phyloP scores from a whole-genome alignment of 257 asterid genomes.

The Nicotiana tabacum region DNA sequence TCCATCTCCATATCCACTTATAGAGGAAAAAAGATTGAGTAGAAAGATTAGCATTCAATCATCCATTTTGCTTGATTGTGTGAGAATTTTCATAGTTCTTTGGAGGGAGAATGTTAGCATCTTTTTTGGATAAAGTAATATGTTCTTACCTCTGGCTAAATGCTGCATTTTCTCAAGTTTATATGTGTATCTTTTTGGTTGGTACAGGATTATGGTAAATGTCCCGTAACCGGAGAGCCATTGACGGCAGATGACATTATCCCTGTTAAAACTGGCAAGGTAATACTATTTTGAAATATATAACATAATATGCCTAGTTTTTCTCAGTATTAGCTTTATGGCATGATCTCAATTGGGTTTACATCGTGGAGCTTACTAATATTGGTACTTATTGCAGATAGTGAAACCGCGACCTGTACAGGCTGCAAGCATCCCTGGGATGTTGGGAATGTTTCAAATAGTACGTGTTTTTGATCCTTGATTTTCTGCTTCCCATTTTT shows the following conservation, averaged over 20 bases:
- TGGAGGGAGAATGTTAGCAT: conserved; percentile 9
- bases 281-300: conserved; percentile 14
- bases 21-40: background rate
- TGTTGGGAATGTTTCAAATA: conserved; percentile 96
- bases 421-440: conserved; percentile 99
- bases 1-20: background rate
- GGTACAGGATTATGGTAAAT: conserved; percentile 84
- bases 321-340: background rate
- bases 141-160: background rate
- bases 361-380: background rate
- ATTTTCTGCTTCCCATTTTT: conserved; percentile 4
- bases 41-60: background rate
- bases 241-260: conserved; percentile 74
- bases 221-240: conserved; percentile 94
- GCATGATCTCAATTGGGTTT: background rate
- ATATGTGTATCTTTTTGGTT: background rate
- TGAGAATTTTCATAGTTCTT: background rate
- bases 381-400: conserved; percentile 42
- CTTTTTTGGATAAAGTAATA: background rate
- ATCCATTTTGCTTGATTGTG: background rate
- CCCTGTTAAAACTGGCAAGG: conserved; percentile 88
- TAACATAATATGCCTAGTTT: background rate
- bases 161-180: background rate
- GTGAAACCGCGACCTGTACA: conserved; percentile 95
- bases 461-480: conserved; percentile 40